phyloP scores from a whole-genome alignment of 495 filamentous ascomycete species.

The Xylaria palmicola region DNA sequence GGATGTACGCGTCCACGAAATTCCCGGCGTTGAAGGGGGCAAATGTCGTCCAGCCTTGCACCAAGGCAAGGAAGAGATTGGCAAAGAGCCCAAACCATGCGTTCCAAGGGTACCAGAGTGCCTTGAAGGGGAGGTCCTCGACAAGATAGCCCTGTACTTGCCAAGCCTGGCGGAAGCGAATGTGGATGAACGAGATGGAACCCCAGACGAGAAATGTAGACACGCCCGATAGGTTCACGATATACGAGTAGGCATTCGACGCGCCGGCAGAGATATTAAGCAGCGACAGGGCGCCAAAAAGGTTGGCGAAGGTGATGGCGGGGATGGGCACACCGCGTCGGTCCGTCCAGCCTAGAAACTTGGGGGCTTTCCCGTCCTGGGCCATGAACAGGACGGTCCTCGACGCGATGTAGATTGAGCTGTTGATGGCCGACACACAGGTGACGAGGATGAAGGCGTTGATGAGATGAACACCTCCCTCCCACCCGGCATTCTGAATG shows the following conservation, averaged over 20 bases:
- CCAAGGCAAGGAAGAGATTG: constrained; percentile 63
- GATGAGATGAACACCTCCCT: constrained; percentile 60
- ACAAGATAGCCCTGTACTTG: constrained; percentile 54
- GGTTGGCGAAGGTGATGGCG: constrained; percentile 61
- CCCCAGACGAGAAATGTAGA: constrained; percentile 70
- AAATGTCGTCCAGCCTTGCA: constrained; percentile 59
- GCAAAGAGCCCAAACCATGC: constrained; percentile 59
- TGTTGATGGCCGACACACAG: constrained; percentile 67
- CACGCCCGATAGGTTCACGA: constrained; percentile 52
- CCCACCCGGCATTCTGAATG: constrained; percentile 56
- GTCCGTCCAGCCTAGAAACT: constrained; percentile 62
- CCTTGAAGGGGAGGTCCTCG: constrained; percentile 56
- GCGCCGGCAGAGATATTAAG: constrained; percentile 61
- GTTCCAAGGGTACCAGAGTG: constrained; percentile 60
- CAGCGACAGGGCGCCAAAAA: constrained; percentile 66
- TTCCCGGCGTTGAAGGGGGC: constrained; percentile 56
- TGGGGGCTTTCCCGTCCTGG: constrained; percentile 62
- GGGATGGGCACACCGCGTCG: constrained; percentile 63
- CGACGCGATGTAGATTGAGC: constrained; percentile 66
- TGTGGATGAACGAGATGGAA: constrained; percentile 63
- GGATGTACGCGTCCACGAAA: constrained; percentile 68
- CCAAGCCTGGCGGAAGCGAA: constrained; percentile 62
- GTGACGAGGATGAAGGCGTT: constrained; percentile 71
- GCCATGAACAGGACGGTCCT: constrained; percentile 68
- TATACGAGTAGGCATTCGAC: constrained; percentile 52